Conservation (phyloP, 2,329 filamentous ascomycete genomes). For the Pseudogymnoascus sp. region DNA sequence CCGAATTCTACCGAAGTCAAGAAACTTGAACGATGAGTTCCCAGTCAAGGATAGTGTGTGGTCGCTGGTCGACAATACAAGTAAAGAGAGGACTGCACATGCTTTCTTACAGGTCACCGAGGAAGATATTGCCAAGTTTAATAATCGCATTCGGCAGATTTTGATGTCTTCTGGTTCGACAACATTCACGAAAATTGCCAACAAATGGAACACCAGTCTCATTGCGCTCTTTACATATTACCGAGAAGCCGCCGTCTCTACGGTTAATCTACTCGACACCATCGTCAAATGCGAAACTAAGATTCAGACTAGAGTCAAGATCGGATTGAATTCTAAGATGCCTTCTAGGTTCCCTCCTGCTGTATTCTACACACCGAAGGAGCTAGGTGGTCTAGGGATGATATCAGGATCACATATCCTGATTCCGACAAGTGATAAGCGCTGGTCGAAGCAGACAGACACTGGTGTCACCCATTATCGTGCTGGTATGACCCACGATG, state of each 20-base stretch:
- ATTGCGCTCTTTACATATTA: slow-evolving; percentile 99
- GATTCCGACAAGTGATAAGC: slow-evolving; percentile 93
- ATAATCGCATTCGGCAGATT: slow-evolving; percentile 96
- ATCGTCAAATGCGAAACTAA: slow-evolving; percentile 99
- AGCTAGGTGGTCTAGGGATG: slow-evolving; percentile 94
- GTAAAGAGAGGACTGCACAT: slow-evolving; percentile 93
- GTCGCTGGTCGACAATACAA: slow-evolving; percentile 93
- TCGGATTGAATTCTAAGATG: slow-evolving; percentile 98
- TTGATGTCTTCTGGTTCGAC: slow-evolving; percentile 99
- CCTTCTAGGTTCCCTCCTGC: slow-evolving; percentile 95
- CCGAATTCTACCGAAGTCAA: slow-evolving; percentile 86
- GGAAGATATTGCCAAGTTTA: slow-evolving; percentile 97
- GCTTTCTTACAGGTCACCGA: slow-evolving; percentile 97
- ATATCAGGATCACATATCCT: slow-evolving; percentile 97
- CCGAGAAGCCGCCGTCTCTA: slow-evolving; percentile 92
- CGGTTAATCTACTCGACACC: slow-evolving; percentile 85
- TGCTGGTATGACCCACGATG: slow-evolving; percentile 95
- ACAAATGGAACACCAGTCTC: slow-evolving; percentile 98
- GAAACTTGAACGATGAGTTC: slow-evolving; percentile 94
- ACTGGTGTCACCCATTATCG: slow-evolving; percentile 95
- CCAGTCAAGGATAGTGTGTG: slow-evolving; percentile 96
- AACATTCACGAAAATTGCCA: slow-evolving; percentile 98
- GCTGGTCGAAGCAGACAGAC: slow-evolving; percentile 97
- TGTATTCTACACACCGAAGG: slow-evolving; percentile 98
- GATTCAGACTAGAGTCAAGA: slow-evolving; percentile 98